Evolutionary conservation across 345 rosid species (phyloP).

Genomic region (Eucalyptus leucophloia): DNA sequence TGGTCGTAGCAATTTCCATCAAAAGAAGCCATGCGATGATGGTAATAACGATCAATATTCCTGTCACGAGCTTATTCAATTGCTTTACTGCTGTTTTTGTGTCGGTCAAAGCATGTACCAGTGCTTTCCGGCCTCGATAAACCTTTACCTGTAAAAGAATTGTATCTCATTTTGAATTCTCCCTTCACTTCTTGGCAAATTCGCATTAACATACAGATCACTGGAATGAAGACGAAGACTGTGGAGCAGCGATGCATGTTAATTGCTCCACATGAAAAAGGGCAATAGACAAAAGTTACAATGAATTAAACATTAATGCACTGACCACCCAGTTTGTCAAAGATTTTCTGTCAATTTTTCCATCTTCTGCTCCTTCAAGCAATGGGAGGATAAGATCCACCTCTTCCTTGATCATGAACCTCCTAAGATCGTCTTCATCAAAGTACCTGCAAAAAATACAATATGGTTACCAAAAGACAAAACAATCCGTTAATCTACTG

Average conservation of each 20-base stretch:
- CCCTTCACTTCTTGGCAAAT: too few species aligned
- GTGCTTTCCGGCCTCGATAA: constrained; percentile 56
- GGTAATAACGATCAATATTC: too few species aligned
- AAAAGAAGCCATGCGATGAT: constrained; percentile 37
- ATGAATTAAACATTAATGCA: background rate
- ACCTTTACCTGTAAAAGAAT: constrained; percentile 48
- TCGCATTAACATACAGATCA: background rate
- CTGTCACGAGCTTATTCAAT: too few species aligned
- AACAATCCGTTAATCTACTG: background rate
- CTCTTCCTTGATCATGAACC: constrained; percentile 89
- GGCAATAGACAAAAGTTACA: background rate
- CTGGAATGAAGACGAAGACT: background rate
- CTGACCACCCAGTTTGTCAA: constrained; percentile 83
- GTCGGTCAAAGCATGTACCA: constrained; percentile 39
- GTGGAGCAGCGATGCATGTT: background rate
- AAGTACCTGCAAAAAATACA: constrained; percentile 36
- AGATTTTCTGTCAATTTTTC: constrained; percentile 47
- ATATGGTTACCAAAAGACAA: background rate
- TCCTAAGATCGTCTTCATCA: constrained; percentile 54
- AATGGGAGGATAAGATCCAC: constrained; percentile 73
- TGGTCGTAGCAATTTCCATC: constrained; percentile 53
- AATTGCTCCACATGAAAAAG: background rate
- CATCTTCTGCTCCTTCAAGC: constrained; percentile 42
- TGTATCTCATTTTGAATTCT: background rate
- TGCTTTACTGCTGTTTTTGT: too few species aligned